Evolutionary conservation across 2,329 filamentous ascomycete species (phyloP), one percentile per base, ranked within the genome.

Genomic region (Fonsecaea pedrosoi): DNA sequence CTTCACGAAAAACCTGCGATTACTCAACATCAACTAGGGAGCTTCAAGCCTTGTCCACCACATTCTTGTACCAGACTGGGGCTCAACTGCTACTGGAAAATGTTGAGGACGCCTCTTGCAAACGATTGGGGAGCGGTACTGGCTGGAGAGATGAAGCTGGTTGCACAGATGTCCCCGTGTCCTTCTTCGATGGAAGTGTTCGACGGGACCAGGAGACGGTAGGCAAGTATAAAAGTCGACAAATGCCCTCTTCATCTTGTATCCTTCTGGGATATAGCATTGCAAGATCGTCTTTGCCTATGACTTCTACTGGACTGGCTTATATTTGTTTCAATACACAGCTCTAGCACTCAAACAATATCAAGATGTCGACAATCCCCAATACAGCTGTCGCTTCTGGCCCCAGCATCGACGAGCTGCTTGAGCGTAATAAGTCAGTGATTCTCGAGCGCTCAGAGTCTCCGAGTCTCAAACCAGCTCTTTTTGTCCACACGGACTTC

Each of bases 401-500:
- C 2, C 55, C 60, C 9, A 60, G 50, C 50, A 21, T 67, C 45
- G 60, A 67, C n/a, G 65, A 67, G 25, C 55, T 67, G 15, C 54
- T 67, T 18, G 45, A 67, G 35, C 65, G 65, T 6, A 67, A 67
- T 48, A 67, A 60, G 65, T 67, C 40, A 67, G 65, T 56, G n/a
- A 40, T 32, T 35, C 45, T 8, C 25, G 30, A 13, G 15, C 6
- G 13, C 30, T 18, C 4, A 12, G 12, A 55, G n/a, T 37, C 21
- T 8, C 34, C 18, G 8, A 8, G 8, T 10, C 34, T 55, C 54
- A 21, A 21, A 4, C 5, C 18, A n/a, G 5, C 50, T 37, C 25
- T 10, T 1, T 25, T 32, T 48, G 9, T 21, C 15, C 5, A 10
- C 13, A 12, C 54, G n/a, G 13, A 8, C n/a, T 25, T 25, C 25